These are phyloP conservation scores for Flammula alnicola DNA, from an alignment of 1,284 basidiomycete species.

Conservation along the genomic window DNA sequence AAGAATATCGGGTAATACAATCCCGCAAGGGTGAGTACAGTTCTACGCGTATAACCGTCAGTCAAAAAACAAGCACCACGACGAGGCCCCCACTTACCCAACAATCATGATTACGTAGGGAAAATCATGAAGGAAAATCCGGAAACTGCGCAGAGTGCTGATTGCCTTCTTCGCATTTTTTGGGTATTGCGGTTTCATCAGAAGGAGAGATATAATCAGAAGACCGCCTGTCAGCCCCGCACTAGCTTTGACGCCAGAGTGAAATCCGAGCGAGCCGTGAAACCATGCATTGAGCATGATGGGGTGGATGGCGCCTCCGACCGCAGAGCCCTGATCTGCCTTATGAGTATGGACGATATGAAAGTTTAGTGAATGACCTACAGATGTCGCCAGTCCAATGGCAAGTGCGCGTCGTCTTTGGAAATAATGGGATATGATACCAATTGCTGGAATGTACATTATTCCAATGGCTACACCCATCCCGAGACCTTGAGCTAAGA, in stretches of 20 bases:
- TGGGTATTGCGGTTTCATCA: slow-evolving; percentile 42
- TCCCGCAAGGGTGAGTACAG: slow-evolving; percentile 37
- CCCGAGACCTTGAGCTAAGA: slow-evolving; percentile 49
- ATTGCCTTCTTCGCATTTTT: slow-evolving; percentile 25
- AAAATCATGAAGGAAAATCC: slow-evolving; percentile 34
- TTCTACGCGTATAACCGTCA: slow-evolving; percentile 28
- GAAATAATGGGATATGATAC: slow-evolving; percentile 52
- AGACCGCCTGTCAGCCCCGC: slow-evolving; percentile 40
- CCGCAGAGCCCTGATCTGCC: slow-evolving; percentile 37
- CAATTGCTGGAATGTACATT: slow-evolving; percentile 47
- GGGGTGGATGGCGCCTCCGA: slow-evolving; percentile 52
- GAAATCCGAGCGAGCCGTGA: slow-evolving; percentile 45
- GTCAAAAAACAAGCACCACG: neutral
- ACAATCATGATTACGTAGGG: slow-evolving; percentile 41
- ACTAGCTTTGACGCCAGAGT: slow-evolving; percentile 46
- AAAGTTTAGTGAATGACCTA: slow-evolving; percentile 20
- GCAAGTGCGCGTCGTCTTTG: slow-evolving; percentile 46
- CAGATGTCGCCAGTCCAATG: slow-evolving; percentile 50
- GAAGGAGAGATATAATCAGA: slow-evolving; percentile 38
- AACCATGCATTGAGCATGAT: slow-evolving; percentile 56
- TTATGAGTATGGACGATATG: too few species aligned
- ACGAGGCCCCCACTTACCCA: slow-evolving; percentile 30
- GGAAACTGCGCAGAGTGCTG: slow-evolving; percentile 25
- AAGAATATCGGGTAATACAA: slow-evolving; percentile 51
- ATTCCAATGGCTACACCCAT: slow-evolving; percentile 48